Conservation (phyloP, 768 basidiomycete species). For the Lactarius pseudohatsudake region DNA sequence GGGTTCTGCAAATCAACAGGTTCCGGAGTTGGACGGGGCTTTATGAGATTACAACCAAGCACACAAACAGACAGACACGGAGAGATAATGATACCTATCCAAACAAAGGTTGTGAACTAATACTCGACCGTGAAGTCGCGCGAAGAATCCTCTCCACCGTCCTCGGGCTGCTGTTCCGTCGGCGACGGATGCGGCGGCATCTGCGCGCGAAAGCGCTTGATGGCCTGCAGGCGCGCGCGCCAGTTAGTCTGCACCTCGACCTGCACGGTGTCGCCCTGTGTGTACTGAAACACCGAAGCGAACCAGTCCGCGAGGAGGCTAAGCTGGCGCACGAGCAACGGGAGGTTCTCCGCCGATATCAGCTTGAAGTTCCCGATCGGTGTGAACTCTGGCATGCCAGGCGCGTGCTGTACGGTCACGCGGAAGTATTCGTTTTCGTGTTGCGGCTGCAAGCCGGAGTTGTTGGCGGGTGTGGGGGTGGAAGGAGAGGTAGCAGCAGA, state of each 20-base stretch:
- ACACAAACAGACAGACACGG: neutral
- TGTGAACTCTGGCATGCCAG: constrained; percentile 91
- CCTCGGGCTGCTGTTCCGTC: constrained; percentile 25
- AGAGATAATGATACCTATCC: constrained; percentile 26
- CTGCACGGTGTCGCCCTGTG: constrained; percentile 64
- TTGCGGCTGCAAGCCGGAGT: constrained; percentile 38
- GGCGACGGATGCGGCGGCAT: constrained; percentile 27
- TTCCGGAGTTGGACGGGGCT: neutral
- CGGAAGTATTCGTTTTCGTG: constrained; percentile 97
- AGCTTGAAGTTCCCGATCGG: constrained; percentile 94
- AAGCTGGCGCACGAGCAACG: constrained; percentile 85
- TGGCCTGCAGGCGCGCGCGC: constrained; percentile 75
- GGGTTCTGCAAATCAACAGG: neutral
- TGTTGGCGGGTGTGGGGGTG: neutral
- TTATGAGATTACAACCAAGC: constrained; percentile 4
- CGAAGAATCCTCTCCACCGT: constrained; percentile 34
- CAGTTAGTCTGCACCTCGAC: constrained; percentile 89
- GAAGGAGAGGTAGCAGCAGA: neutral
- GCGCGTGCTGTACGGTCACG: constrained; percentile 83
- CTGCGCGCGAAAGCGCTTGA: constrained; percentile 59
- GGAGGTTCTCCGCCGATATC: constrained; percentile 84
- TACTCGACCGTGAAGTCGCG: constrained; percentile 36
- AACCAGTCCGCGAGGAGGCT: constrained; percentile 89
- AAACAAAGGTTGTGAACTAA: constrained; percentile 6
- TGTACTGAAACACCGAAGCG: constrained; percentile 76